phyloP scores from a whole-genome alignment of 306 rosid species.

The Castanea mollissima region DNA sequence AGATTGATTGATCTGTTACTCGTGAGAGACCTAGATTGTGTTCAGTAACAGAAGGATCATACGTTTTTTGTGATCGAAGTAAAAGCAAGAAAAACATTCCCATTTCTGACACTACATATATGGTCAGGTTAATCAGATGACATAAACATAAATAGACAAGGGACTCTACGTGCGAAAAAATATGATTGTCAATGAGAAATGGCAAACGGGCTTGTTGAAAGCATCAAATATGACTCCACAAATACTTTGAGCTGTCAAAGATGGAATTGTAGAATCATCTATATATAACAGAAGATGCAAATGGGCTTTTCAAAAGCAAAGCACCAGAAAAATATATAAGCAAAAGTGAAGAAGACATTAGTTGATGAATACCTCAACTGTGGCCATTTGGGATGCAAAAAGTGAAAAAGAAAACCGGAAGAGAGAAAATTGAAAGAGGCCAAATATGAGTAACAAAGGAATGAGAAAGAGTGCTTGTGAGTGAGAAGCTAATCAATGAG shows the following conservation, averaged over 20 bases:
- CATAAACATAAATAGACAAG: not conserved
- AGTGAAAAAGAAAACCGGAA: constrained; percentile 9
- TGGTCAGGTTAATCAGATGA: not conserved
- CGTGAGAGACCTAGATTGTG: not conserved
- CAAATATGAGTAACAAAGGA: not conserved
- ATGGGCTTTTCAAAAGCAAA: not conserved
- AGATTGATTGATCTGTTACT: not conserved
- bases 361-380: constrained; percentile 68
- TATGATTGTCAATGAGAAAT: no score
- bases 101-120: not conserved
- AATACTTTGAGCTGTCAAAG: not conserved
- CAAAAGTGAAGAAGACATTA: constrained; percentile 11
- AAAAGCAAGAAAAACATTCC: not conserved
- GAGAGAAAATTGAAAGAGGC: constrained; percentile 3
- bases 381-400: constrained; percentile 66
- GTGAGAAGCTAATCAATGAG: constrained; percentile 32
- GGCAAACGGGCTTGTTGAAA: not conserved
- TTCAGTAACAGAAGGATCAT: not conserved
- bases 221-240: not conserved
- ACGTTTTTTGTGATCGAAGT: not conserved
- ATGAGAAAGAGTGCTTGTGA: constrained; percentile 21
- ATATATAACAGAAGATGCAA: not conserved
- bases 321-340: not conserved
- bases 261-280: not conserved
- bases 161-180: not conserved